phyloP scores from a whole-genome alignment of 352 stramenopile species.

The Phytophthora fragariaefolia region DNA sequence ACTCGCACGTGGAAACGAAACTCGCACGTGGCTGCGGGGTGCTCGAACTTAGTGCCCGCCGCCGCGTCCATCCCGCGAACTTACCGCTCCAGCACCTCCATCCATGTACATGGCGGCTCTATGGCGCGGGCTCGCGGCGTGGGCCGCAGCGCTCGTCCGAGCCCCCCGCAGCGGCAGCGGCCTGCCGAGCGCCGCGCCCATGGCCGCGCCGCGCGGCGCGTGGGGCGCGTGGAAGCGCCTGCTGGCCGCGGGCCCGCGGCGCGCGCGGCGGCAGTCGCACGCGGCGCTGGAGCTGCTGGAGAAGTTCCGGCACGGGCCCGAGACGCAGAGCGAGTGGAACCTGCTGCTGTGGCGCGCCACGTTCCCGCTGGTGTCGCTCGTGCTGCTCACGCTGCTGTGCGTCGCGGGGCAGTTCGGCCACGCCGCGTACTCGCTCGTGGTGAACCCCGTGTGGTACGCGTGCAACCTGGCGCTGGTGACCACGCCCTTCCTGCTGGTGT shows the following conservation, averaged over 20 bases:
- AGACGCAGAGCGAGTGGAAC: slow-evolving; percentile 86
- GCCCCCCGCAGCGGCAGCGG: slow-evolving; percentile 22
- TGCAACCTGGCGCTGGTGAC: slow-evolving; percentile 74
- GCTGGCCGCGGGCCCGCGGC: slow-evolving; percentile 20
- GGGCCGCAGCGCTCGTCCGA: slow-evolving; percentile 23
- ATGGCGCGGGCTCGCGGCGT: slow-evolving; percentile 36
- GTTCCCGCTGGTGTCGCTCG: slow-evolving; percentile 81
- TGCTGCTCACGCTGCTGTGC: slow-evolving; percentile 72
- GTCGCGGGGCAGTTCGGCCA: slow-evolving; percentile 72
- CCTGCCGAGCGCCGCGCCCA: slow-evolving; percentile 24
- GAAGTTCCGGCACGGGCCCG: slow-evolving; percentile 71
- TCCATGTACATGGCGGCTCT: slow-evolving; percentile 12
- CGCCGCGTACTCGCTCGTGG: slow-evolving; percentile 69
- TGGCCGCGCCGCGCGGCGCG: neutral
- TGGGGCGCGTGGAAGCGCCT: slow-evolving; percentile 28
- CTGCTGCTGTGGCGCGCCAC: slow-evolving; percentile 81
- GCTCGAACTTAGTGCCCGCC: no score
- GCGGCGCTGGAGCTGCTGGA: slow-evolving; percentile 70
- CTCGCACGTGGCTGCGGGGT: no score
- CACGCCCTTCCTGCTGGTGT: slow-evolving; percentile 81
- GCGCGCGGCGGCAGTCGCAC: slow-evolving; percentile 39
- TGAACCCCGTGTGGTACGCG: slow-evolving; percentile 82
- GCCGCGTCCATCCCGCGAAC: no score
- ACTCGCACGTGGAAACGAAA: no score
- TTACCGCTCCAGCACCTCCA: no score